These are phyloP conservation scores for Cyamopsis tetragonoloba DNA, from an alignment of 306 rosid species.

Conservation along the genomic window DNA sequence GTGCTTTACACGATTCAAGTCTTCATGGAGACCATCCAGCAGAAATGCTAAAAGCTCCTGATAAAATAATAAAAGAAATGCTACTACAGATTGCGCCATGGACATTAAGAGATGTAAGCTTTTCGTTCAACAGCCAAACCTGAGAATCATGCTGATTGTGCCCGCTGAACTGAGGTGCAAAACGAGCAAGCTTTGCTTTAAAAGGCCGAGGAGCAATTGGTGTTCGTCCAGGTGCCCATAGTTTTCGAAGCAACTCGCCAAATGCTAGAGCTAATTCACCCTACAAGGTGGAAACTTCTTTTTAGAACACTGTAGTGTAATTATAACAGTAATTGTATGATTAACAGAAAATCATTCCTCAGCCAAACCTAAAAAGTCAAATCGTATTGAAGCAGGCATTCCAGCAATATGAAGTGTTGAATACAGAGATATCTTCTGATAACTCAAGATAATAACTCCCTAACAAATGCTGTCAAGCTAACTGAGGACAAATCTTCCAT, in stretches of 20 bases:
- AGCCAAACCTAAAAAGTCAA: neutral
- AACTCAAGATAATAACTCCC: neutral
- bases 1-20: slow-evolving; percentile 92
- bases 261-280: slow-evolving; percentile 97
- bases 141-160: slow-evolving; percentile 99
- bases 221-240: slow-evolving; percentile 96
- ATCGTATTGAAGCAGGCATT: neutral
- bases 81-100: slow-evolving; percentile 21
- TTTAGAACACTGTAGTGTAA: slow-evolving; percentile 8
- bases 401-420: slow-evolving; percentile 6
- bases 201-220: slow-evolving; percentile 96
- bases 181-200: slow-evolving; percentile 91
- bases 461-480: neutral
- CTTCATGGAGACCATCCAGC: slow-evolving; percentile 98
- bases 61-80: slow-evolving; percentile 30
- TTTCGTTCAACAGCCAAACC: slow-evolving; percentile 47
- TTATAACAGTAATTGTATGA: neutral
- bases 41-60: slow-evolving; percentile 99
- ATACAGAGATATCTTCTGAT: neutral
- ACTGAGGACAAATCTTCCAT: neutral
- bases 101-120: neutral
- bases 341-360: slow-evolving; percentile 11
- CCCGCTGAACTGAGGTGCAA: slow-evolving; percentile 99
- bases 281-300: slow-evolving; percentile 40
- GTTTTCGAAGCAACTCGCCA: slow-evolving; percentile 90